Conservation (phyloP, 2,329 filamentous ascomycete genomes). For the Xylariaceae sp. region DNA sequence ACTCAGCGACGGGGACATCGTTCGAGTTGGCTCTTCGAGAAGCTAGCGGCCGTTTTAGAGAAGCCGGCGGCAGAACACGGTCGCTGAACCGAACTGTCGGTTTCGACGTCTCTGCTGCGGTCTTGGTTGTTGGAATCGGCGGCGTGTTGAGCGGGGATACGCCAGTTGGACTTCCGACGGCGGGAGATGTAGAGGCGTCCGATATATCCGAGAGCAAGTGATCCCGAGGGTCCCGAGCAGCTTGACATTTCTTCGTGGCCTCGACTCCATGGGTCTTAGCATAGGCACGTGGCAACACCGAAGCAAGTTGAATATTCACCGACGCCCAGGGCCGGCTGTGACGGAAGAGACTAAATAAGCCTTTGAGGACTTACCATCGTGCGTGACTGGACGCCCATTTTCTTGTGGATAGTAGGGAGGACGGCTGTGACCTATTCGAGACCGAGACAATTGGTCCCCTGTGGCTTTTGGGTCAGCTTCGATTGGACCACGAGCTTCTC, state of each 20-base stretch:
- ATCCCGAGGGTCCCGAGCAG: not conserved
- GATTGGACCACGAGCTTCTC: conserved; percentile 6
- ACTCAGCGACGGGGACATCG: conserved; percentile 45
- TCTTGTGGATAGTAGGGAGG: not conserved
- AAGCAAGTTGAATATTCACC: not conserved
- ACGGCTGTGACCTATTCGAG: not conserved
- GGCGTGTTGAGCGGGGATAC: conserved; percentile 2
- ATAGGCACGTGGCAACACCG: not conserved
- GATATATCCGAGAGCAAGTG: conserved; percentile 9
- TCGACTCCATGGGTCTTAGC: conserved; percentile 1
- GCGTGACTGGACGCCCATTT: not conserved
- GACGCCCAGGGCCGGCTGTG: not conserved
- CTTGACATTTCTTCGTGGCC: conserved; percentile 2
- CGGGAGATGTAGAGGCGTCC: conserved; percentile 10
- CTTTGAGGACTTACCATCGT: not conserved
- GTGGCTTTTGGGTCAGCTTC: conserved; percentile 5
- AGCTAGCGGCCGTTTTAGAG: conserved; percentile 9
- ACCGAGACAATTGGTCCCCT: conserved; percentile 5
- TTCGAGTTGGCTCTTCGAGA: conserved; percentile 13
- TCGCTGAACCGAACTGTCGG: conserved; percentile 26
- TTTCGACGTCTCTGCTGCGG: conserved; percentile 5
- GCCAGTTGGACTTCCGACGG: conserved; percentile 5
- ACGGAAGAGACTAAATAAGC: not conserved
- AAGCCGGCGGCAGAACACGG: conserved; percentile 18
- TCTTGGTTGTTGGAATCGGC: not conserved